Evolutionary conservation across 371 early-diverging fungal species (phyloP).

Genomic region (Syncephalastrum monosporum): DNA sequence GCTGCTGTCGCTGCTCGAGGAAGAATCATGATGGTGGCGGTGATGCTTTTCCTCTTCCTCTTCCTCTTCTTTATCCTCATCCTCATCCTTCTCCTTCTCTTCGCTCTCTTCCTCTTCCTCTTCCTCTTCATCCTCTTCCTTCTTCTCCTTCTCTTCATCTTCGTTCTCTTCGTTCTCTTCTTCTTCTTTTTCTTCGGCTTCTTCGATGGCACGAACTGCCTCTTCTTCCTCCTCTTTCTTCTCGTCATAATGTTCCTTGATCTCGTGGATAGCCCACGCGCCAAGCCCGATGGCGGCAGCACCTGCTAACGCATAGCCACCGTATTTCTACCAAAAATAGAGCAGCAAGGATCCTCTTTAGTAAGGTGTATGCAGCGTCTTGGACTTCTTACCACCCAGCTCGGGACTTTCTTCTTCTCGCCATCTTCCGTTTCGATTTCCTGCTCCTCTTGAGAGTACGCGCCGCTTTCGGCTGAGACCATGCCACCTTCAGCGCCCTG

Average conservation of each 20-base stretch:
- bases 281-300: slow-evolving; percentile 41
- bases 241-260: slow-evolving; percentile 32
- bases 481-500: slow-evolving; percentile 8
- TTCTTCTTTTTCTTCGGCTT: too few relatives aligned
- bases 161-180: too few relatives aligned
- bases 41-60: too few relatives aligned
- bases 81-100: too few relatives aligned
- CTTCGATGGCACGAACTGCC: too few relatives aligned
- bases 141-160: too few relatives aligned
- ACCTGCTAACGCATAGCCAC: slow-evolving; percentile 41
- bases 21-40: too few relatives aligned
- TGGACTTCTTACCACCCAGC: slow-evolving; percentile 36
- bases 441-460: neutral
- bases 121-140: too few relatives aligned
- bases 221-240: slow-evolving; percentile 17
- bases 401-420: slow-evolving; percentile 24
- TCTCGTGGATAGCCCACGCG: slow-evolving; percentile 27
- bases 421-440: slow-evolving; percentile 8
- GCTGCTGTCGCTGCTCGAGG: too few relatives aligned
- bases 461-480: neutral
- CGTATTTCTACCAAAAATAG: slow-evolving; percentile 31
- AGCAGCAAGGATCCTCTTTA: neutral
- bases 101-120: too few relatives aligned
- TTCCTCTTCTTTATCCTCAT: too few relatives aligned
- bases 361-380: neutral